Conservation (phyloP, 2,329 filamentous ascomycete genomes). For the Tolypocladium sp. region DNA sequence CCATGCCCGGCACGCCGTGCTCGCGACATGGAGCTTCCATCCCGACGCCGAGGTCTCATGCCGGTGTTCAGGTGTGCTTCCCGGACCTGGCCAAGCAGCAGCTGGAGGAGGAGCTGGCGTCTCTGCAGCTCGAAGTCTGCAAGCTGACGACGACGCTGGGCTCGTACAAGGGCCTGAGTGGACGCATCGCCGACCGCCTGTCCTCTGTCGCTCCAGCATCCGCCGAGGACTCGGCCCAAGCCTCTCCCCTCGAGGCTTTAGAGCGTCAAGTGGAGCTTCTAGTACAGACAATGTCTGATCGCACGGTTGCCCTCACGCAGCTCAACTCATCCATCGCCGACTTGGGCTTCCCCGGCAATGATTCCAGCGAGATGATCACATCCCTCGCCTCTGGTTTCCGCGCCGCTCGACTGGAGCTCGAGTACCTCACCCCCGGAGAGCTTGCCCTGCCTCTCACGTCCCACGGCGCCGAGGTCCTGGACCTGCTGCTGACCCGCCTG, state of each 20-base stretch:
- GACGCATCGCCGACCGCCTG: slow-evolving; percentile 27
- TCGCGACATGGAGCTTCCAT: slow-evolving; percentile 5
- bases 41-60: slow-evolving; percentile 13
- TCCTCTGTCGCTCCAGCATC: slow-evolving; percentile 8
- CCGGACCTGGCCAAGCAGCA: slow-evolving; percentile 31
- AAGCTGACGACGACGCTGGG: slow-evolving; percentile 39
- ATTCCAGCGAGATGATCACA: slow-evolving; percentile 38
- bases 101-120: slow-evolving; percentile 37
- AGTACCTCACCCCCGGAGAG: slow-evolving; percentile 53
- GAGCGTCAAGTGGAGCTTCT: slow-evolving; percentile 34
- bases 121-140: slow-evolving; percentile 36
- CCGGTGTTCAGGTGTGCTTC: slow-evolving; percentile 30
- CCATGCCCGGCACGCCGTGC: slow-evolving; percentile 26
- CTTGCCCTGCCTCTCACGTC: slow-evolving; percentile 41
- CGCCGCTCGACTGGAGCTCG: slow-evolving; percentile 48
- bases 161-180: slow-evolving; percentile 33
- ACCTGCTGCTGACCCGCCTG: slow-evolving; percentile 41
- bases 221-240: slow-evolving; percentile 2
- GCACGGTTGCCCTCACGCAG: slow-evolving; percentile 34
- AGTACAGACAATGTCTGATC: slow-evolving; percentile 36
- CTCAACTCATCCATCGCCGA: slow-evolving; percentile 34
- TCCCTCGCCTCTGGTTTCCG: slow-evolving; percentile 42
- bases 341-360: slow-evolving; percentile 41
- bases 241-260: slow-evolving; percentile 17
- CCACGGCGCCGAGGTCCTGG: slow-evolving; percentile 45